Evolutionary conservation across 2,329 filamentous ascomycete genomes (phyloP).

Genomic region (Neofusicoccum parvum): DNA sequence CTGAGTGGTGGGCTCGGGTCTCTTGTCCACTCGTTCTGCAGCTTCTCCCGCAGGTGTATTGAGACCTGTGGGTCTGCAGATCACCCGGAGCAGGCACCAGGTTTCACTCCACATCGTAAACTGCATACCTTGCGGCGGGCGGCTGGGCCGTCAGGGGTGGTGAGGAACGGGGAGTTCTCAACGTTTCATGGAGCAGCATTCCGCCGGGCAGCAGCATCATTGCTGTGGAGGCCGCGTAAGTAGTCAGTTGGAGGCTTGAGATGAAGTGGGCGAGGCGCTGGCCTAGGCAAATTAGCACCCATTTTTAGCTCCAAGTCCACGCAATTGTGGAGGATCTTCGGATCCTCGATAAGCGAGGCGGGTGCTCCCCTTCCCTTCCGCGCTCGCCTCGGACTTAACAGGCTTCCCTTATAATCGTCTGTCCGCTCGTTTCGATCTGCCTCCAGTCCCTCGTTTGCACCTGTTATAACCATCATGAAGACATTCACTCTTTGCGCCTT

Average conservation of each 20-base stretch:
- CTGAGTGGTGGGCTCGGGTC: not conserved
- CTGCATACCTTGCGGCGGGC: too few species aligned
- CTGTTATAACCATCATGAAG: not conserved
- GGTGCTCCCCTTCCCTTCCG: not conserved
- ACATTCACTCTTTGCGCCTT: not conserved
- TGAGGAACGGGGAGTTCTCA: too few species aligned
- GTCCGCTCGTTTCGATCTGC: not conserved
- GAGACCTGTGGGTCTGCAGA: not conserved
- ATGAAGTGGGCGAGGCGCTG: not conserved
- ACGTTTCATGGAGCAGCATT: not conserved
- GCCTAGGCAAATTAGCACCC: conserved; percentile 6
- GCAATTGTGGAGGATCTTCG: conserved; percentile 8
- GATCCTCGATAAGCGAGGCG: not conserved
- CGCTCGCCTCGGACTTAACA: not conserved
- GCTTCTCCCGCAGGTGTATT: not conserved
- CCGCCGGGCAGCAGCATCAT: too few species aligned
- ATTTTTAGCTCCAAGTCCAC: not conserved
- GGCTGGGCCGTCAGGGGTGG: too few species aligned
- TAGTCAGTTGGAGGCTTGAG: not conserved
- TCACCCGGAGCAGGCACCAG: not conserved
- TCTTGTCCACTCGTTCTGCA: not conserved
- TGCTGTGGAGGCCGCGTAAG: not conserved
- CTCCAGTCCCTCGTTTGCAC: not conserved
- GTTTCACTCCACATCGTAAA: not conserved
- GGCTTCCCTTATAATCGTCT: not conserved